Conservation (phyloP, 2,329 filamentous ascomycete species). For the Pseudopithomyces maydicus region DNA sequence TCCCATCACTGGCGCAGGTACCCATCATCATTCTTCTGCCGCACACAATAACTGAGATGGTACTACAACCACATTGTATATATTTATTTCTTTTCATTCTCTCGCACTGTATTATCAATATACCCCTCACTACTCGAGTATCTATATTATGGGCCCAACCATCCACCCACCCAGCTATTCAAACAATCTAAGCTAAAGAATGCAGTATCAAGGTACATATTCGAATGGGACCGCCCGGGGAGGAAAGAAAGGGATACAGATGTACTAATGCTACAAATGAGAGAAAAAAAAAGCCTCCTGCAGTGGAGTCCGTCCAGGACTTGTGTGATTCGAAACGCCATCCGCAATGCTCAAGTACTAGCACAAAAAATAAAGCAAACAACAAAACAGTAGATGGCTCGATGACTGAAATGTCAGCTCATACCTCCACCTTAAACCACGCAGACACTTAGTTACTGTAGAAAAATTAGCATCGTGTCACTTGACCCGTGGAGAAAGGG, state of each 20-base stretch:
- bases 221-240: no score
- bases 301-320: neutral
- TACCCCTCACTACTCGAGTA: no score
- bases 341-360: slow-evolving; percentile 3
- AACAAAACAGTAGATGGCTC: neutral
- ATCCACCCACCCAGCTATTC: neutral
- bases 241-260: neutral
- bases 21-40: no score
- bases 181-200: neutral
- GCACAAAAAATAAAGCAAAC: neutral
- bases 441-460: slow-evolving; percentile 5
- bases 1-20: no score
- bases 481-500: neutral
- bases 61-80: no score
- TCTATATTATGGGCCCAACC: no score
- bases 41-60: no score
- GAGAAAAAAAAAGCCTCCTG: neutral
- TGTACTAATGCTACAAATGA: neutral
- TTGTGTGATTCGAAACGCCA: neutral
- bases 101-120: no score
- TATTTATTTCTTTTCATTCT: no score
- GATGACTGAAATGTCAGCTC: neutral
- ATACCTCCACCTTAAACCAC: neutral
- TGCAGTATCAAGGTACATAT: no score
- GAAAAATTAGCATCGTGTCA: neutral